Conservation (phyloP, 371 early-diverging fungal genomes). For the Mucor lusitanicus region DNA sequence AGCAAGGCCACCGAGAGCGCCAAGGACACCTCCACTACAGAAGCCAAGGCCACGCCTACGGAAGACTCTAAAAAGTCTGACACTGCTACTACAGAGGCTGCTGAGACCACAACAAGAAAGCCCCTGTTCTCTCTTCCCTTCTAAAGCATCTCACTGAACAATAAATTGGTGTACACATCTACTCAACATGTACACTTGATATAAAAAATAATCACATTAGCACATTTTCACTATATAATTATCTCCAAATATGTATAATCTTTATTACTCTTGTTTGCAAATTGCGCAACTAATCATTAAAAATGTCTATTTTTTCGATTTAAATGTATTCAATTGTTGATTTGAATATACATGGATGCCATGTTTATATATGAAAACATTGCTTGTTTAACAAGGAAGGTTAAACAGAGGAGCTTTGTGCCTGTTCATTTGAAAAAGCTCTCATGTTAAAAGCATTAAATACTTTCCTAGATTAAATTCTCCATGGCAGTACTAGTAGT, state of each 20-base stretch:
- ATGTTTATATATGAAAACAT: no score
- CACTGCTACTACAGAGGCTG: background rate
- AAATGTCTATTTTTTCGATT: background rate
- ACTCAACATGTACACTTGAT: background rate
- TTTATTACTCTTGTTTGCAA: background rate
- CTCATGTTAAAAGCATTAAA: no score
- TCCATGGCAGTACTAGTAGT: no score
- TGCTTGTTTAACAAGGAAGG: no score
- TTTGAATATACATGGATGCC: no score
- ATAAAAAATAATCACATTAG: background rate
- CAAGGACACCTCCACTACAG: constrained; percentile 1
- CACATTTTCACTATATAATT: background rate
- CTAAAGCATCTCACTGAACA: background rate
- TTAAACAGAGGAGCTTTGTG: no score
- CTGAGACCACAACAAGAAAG: background rate
- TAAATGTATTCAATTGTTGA: no score
- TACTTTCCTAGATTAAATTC: no score
- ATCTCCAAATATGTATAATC: background rate
- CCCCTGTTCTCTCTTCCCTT: background rate
- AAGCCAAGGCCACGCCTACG: constrained; percentile 4
- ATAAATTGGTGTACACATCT: background rate
- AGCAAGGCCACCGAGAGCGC: background rate
- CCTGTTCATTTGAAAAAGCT: no score
- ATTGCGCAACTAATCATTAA: background rate
- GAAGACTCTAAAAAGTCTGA: background rate